Evolutionary conservation across 176 grass and related monocot species (phyloP), one percentile per base, ranked within the genome.

Genomic region (Dendrocalamus sinicus): DNA sequence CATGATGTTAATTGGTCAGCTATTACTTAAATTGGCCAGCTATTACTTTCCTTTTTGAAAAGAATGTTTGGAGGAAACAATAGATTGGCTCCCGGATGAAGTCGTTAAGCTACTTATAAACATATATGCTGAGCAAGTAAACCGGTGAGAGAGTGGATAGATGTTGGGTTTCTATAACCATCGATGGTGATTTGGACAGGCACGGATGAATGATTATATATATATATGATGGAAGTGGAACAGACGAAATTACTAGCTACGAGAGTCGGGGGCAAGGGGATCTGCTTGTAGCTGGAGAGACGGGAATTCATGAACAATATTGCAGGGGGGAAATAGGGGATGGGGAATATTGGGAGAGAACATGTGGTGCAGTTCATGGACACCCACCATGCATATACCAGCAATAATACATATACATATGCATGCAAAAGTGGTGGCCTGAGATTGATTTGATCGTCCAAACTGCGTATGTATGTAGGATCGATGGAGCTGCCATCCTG

Each of bases 321-420:
- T 41, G 8, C 45, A 67, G 32, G 12, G 35, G 16, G 71, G 41
- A 58, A 58, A 26, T 54, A 78, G 81, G 65, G 61, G 73, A 40
- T 77, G 47, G 65, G 26, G 26, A 26, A 26, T 26, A 83, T 30
- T 63, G 59, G 58, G 47, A 75, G 67, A 55, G 81, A 86, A 90
- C 70, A 89, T 89, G 77, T 85, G 88, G 88, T 66, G 72, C 35
- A 66, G 84, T 84, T 75, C 59, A 79, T 68, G 79, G 80, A 71
- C 78, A 81, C 70, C 70, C 86, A 83, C 81, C 81, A 61, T 3
- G 81, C 70, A 51, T 59, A 24, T 44, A 46, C 51, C 80, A 83
- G 44, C 81, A 63, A 58, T 47, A 17, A 23, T 26, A 12, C 10
- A 62, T 5, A 20, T 8, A 30, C 28, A 20, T 20, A 15, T 37